Evolutionary conservation across 768 basidiomycete genomes (phyloP).

Genomic region (Mycena rebaudengoi): DNA sequence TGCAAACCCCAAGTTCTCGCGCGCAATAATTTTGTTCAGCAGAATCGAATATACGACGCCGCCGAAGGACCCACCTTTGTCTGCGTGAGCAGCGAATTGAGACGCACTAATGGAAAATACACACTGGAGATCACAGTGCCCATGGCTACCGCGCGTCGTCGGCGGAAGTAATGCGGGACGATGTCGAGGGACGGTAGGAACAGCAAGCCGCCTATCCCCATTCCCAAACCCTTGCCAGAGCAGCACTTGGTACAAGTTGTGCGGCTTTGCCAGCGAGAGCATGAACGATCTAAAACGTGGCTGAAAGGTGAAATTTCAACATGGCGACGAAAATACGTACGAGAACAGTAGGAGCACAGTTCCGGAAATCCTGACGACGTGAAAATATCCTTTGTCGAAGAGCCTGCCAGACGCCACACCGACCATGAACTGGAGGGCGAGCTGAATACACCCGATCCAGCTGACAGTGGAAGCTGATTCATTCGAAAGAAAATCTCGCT

Average conservation of each 20-base stretch:
- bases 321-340: slow-evolving; percentile 1
- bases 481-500: not conserved
- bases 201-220: slow-evolving; percentile 47
- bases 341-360: slow-evolving; percentile 25
- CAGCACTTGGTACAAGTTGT: slow-evolving; percentile 39
- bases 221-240: slow-evolving; percentile 31
- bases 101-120: not conserved
- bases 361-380: slow-evolving; percentile 13
- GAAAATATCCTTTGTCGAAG: slow-evolving; percentile 29
- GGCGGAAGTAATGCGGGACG: slow-evolving; percentile 47
- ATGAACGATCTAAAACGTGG: slow-evolving; percentile 47
- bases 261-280: slow-evolving; percentile 45
- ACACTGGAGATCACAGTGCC: slow-evolving; percentile 37
- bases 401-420: slow-evolving; percentile 29
- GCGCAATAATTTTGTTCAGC: not conserved
- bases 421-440: slow-evolving; percentile 27
- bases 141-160: slow-evolving; percentile 49
- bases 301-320: slow-evolving; percentile 34
- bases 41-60: not conserved
- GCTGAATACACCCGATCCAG: slow-evolving; percentile 31
- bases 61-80: not conserved
- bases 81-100: not conserved
- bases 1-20: not conserved
- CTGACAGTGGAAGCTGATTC: slow-evolving; percentile 5
- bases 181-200: slow-evolving; percentile 49